Base-by-base conservation (phyloP, 2,329 filamentous ascomycete genomes). In the Chaetothyriales sp. region DNA sequence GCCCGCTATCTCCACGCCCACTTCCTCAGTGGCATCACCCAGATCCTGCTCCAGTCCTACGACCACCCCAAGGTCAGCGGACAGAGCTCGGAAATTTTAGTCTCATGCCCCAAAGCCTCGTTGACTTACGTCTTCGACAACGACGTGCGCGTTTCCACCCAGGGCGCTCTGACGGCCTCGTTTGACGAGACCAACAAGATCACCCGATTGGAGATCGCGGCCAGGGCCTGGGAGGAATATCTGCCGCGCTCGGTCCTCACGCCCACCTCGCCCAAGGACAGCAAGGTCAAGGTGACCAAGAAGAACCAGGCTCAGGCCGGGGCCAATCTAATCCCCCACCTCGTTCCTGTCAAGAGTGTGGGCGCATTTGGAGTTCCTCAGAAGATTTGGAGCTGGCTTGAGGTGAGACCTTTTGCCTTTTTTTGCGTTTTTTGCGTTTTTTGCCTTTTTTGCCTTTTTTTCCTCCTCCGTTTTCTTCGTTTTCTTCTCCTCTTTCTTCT, bases 81-180 rank as follows among this genome's bases (percentile, higher is more conserved):
- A 37, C 73, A 77, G 1, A 78, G 77, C 52, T 81, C 83, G 47
- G 80, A 80, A 46, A 81, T 85, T 61, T 82, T 82, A 60, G 83
- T 95, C 19, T 84, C 87, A 60, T 88, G 86, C 63, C 71, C 73
- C 20, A 85, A 81, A 61, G 82, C 88, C 22, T 92, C 81, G 62
- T 80, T 97, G 52, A 83, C 92, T 4, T 94, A 95, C 65, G 94
- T 86, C 79, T 95, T 90, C 63, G 80, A 85, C 49, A 87, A 85
- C 56, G 85, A 83, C 49, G 85, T 84, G 54, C 88, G 92, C 65
- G 86, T 90, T 74, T 81, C 94, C 48, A 82, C 85, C 8, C 80
- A 74, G n/a, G 90, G 90, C 44, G 81, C 76, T 4, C 70, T 97
- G 22, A 81, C 82, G 47, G 89, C 84, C 1, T 80, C 87, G 55